phyloP scores from a whole-genome alignment of 345 rosid genomes.

The Moricandia arvensis region DNA sequence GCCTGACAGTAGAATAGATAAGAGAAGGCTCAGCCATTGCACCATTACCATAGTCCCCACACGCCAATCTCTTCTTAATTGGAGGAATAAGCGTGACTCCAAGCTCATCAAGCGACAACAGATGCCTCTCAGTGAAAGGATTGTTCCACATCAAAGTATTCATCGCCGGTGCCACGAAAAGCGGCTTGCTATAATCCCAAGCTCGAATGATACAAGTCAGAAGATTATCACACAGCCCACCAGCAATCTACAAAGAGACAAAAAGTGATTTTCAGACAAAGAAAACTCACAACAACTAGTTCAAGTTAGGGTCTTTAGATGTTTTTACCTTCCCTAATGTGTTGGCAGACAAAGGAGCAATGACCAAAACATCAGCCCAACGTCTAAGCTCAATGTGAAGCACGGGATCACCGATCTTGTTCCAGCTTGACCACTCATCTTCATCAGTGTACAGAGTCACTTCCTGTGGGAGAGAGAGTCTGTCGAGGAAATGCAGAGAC shows the following conservation, averaged over 20 bases:
- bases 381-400: slow-evolving; percentile 88
- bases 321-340: slow-evolving; percentile 82
- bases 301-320: neutral
- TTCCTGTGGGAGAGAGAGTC: slow-evolving; percentile 63
- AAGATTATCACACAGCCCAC: slow-evolving; percentile 88
- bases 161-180: slow-evolving; percentile 87
- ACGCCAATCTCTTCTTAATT: slow-evolving; percentile 73
- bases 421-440: slow-evolving; percentile 95
- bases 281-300: neutral
- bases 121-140: slow-evolving; percentile 87
- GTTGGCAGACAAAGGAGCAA: slow-evolving; percentile 93
- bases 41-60: slow-evolving; percentile 87
- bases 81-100: slow-evolving; percentile 88
- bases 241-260: slow-evolving; percentile 64
- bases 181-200: slow-evolving; percentile 84
- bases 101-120: slow-evolving; percentile 75
- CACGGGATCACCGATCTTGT: slow-evolving; percentile 74
- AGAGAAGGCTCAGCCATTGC: slow-evolving; percentile 91
- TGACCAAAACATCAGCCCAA: slow-evolving; percentile 94
- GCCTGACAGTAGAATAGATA: slow-evolving; percentile 74
- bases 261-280: neutral
- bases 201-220: slow-evolving; percentile 86
- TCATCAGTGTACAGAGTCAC: slow-evolving; percentile 73
- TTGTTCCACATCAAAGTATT: slow-evolving; percentile 91
- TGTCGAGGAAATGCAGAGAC: slow-evolving; percentile 80